phyloP scores from a whole-genome alignment of 345 rosid genomes.

The Raphanus raphanistrum region DNA sequence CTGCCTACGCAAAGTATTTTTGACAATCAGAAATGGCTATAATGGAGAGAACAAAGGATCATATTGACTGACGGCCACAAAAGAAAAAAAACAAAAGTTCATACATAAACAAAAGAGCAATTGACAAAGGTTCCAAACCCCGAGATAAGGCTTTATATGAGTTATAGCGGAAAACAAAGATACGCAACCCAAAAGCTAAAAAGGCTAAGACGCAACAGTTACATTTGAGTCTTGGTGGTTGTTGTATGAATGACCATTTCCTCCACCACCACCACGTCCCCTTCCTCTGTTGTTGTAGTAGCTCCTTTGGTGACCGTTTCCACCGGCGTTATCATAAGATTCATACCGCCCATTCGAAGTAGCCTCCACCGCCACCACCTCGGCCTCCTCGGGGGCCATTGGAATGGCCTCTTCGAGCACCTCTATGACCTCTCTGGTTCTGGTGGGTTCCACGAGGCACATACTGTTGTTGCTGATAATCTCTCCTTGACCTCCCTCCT shows the following conservation, averaged over 20 bases:
- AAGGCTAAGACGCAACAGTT: slow-evolving; percentile 27
- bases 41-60: not conserved
- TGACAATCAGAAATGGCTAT: not conserved
- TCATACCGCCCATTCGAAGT: slow-evolving; percentile 67
- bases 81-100: not conserved
- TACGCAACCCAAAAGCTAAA: slow-evolving; percentile 12
- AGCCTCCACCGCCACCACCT: slow-evolving; percentile 47
- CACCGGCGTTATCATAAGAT: slow-evolving; percentile 59
- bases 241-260: slow-evolving; percentile 47
- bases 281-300: slow-evolving; percentile 65
- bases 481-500: slow-evolving; percentile 37
- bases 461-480: slow-evolving; percentile 44
- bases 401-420: slow-evolving; percentile 47
- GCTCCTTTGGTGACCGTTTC: slow-evolving; percentile 66
- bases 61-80: slow-evolving; percentile 3
- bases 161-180: not conserved
- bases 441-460: slow-evolving; percentile 59
- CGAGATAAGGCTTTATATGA: no score
- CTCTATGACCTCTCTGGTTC: slow-evolving; percentile 68
- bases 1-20: no score
- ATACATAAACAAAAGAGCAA: slow-evolving; percentile 27
- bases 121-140: slow-evolving; percentile 23
- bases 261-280: slow-evolving; percentile 62
- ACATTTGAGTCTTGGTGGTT: slow-evolving; percentile 32
- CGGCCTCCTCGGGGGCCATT: slow-evolving; percentile 83